Conservation (phyloP, 495 filamentous ascomycete genomes). For the Tuber umbilicatum region DNA sequence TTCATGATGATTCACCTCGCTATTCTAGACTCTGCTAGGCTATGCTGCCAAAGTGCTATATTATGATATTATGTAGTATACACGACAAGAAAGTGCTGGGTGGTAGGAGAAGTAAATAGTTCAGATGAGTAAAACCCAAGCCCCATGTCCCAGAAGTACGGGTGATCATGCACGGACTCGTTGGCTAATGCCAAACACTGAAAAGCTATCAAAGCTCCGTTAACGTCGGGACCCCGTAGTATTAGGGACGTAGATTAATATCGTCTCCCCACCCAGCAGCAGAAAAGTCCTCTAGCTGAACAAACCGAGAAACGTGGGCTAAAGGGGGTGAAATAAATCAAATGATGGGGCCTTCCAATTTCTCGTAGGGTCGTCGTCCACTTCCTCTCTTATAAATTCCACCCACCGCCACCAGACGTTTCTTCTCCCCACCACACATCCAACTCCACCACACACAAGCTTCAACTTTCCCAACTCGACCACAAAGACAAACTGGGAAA, state of each 20-base stretch:
- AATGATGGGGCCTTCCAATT: not conserved
- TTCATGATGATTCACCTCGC: not conserved
- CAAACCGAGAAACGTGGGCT: not conserved
- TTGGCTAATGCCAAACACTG: rapidly evolving
- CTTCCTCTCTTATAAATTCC: not conserved
- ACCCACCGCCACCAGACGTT: not conserved
- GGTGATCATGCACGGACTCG: not conserved
- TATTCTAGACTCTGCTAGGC: not conserved
- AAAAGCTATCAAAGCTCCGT: not conserved
- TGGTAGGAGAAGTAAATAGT: not conserved
- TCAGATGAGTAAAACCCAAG: not conserved
- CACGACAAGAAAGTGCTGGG: not conserved
- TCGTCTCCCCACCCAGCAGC: not conserved
- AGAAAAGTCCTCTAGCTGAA: too few species aligned
- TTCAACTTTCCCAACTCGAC: not conserved
- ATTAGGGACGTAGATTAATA: not conserved
- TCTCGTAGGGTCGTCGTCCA: not conserved
- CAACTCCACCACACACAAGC: not conserved
- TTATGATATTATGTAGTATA: not conserved
- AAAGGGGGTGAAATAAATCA: too few species aligned
- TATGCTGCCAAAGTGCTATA: not conserved
- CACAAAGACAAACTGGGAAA: not conserved
- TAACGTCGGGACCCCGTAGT: not conserved
- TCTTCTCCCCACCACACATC: not conserved
- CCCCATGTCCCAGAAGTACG: not conserved